These are phyloP conservation scores for Tolypocladium album DNA, from an alignment of 2,329 filamentous ascomycete genomes.

Conservation along the genomic window DNA sequence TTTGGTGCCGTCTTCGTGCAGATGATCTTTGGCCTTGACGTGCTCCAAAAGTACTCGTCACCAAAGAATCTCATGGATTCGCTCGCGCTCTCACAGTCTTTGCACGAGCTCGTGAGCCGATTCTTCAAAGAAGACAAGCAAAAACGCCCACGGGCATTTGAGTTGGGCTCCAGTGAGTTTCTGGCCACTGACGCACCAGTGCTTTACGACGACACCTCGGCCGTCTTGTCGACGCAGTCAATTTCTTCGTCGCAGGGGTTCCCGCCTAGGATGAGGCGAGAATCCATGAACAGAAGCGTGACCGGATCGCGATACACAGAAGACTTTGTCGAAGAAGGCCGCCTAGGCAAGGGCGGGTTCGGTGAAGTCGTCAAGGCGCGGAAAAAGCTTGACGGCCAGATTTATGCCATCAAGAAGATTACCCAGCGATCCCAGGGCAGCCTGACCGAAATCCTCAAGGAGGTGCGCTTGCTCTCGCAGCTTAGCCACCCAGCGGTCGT, in stretches of 20 bases:
- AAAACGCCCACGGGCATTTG: constrained; percentile 75
- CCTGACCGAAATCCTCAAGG: constrained; percentile 71
- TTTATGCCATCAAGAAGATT: constrained; percentile 97
- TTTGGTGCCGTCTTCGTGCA: constrained; percentile 85
- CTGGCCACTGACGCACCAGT: constrained; percentile 54
- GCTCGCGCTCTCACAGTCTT: constrained; percentile 58
- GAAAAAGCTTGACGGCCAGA: constrained; percentile 84
- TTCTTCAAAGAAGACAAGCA: constrained; percentile 80
- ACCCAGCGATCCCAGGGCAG: constrained; percentile 69
- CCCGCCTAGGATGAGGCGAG: constrained; percentile 43
- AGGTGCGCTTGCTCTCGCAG: constrained; percentile 82
- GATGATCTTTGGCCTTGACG: constrained; percentile 81
- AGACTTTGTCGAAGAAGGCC: constrained; percentile 84
- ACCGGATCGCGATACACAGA: constrained; percentile 67
- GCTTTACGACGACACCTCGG: constrained; percentile 33
- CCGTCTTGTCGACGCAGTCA: constrained; percentile 29
- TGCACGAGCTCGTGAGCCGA: constrained; percentile 71
- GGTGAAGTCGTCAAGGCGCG: constrained; percentile 93
- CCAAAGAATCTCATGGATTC: constrained; percentile 64
- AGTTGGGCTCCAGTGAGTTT: constrained; percentile 54
- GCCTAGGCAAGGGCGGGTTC: constrained; percentile 87
- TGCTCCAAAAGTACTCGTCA: constrained; percentile 67
- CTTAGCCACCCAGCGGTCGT: constrained; percentile 82
- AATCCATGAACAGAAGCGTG: constrained; percentile 44
- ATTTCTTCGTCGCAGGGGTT: constrained; percentile 28